Evolutionary conservation across 805 yeast genomes (phyloP), one percentile per base, ranked within the genome.

Genomic region (Schwanniomyces sp.): DNA sequence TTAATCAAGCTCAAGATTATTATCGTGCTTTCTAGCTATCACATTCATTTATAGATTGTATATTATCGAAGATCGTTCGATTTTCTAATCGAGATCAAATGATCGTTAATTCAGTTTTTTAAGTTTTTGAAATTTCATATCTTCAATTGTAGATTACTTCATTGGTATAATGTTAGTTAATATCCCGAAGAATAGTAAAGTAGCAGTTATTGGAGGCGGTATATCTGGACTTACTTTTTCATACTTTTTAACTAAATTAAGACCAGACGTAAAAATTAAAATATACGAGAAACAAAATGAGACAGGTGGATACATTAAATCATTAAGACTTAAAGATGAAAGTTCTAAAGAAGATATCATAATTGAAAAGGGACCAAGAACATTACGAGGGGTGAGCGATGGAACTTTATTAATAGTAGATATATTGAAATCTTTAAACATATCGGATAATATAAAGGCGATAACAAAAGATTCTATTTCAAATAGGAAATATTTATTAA

Each of bases 341-440:
- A 51, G 49, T 4, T 55, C 50, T 16, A 56, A 54, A 9, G 54
- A 57, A 6, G 52, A 55, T 2, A 62, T 77, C 0, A 49, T 75
- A 2, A 63, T 89, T 27, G 98, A 94, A 57, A 86, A 85, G 52
- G 99, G 98, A 0, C 98, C 99, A 0, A 71, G 98, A 43, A 94
- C 98, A 0, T 69, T 94, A 39, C 71, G 97, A 50, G 96, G 96
- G 0, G 80, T 80, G 5, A 86, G 90, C 46, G 83, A 83, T 36
- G 98, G 98, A 0, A 81, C 91, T 0, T 67, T 86, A 27, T 57
- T 88, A 24, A 79, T 88, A 7, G 66, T 86, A 18, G 95, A 88
- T 59, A 72, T 82, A 2, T 59, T 88, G 47, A 57, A 54, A 25
- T 70, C 76, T 29, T 64, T 86, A 43, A 81, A 82, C 0, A 54